A percentile compares a stretch with the other conserved stretches of the same genome.
phyloP scores from a whole-genome alignment of 1,284 basidiomycete genomes.

The Austropuccinia psidii region DNA sequence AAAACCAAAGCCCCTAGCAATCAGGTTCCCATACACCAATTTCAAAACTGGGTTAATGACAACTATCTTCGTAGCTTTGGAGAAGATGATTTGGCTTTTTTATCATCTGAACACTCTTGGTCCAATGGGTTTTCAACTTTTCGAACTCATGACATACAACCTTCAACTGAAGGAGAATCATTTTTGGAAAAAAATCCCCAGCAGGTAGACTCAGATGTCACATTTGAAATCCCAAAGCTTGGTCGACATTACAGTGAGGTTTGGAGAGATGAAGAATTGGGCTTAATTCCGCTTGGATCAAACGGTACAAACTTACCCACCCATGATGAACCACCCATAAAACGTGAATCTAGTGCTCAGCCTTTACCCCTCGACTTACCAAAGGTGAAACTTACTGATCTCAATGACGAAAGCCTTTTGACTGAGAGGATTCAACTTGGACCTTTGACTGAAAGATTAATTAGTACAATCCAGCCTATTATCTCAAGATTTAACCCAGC shows the following conservation, averaged over 20 bases:
- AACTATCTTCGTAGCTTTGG: conserved; percentile 74
- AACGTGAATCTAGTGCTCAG: no score
- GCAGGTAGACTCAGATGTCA: neutral
- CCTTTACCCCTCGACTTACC: no score
- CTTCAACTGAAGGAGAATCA: neutral
- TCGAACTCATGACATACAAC: conserved; percentile 28
- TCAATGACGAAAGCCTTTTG: conserved; percentile 58
- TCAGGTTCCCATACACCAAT: conserved; percentile 57
- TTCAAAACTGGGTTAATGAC: conserved; percentile 68
- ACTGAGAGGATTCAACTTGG: conserved; percentile 62
- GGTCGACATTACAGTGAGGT: conserved; percentile 79
- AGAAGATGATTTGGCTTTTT: conserved; percentile 82
- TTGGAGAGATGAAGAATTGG: conserved; percentile 85
- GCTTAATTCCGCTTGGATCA: conserved; percentile 49
- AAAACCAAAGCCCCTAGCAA: conserved; percentile 62
- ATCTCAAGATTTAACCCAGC: conserved; percentile 44
- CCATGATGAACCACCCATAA: no score
- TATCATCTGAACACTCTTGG: conserved; percentile 55
- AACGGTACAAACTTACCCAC: conserved; percentile 42
- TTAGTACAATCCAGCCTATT: conserved; percentile 41
- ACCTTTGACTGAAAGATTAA: conserved; percentile 62
- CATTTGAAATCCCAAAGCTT: conserved; percentile 50
- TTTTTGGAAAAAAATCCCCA: neutral
- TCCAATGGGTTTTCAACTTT: conserved; percentile 45
- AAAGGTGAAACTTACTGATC: no score